Base-by-base conservation (phyloP, 331 rosid genomes). In the Dryas integrifolia region DNA sequence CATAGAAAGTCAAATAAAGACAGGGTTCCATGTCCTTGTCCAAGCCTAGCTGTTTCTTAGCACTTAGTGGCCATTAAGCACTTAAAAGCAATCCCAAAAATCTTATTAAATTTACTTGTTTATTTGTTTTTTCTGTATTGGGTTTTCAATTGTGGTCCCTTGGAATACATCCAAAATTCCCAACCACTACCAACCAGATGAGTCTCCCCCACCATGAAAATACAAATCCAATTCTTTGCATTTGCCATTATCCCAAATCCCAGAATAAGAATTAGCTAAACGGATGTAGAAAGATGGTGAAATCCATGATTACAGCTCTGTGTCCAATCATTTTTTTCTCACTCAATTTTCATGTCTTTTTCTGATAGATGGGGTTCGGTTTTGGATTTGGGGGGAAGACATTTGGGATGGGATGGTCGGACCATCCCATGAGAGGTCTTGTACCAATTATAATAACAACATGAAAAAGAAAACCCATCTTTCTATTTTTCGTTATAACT, bases 21-120 rank as follows among this genome's bases (percentile, higher is more conserved):
- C 87, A 86, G 70, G 82, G 80, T 85, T 81, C 82, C 80, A 84
- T 82, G 92, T 91, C 91, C 30, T 69, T 85, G 72, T 89, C 96
- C 74, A 71, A 67, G 72, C 90, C 72, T 80, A 82, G 92, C 92
- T 88, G 90, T 58, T 89, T 77, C 56, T 72, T 73, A 79, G 88
- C 85, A 76, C 83, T 71, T 79, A 74, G 83, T 79, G 83, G 66
- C 83, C 81, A 77, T 76, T 73, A 69, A 73, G 73, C 86, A 65
- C 79, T 77, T 72, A 52, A 85, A 80, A 88, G 89, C 80, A 57
- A 85, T 80, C 81, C 85, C 89, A 76, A 82, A 85, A 79, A 59
- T 41, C 18, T 65, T 6, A 39, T 35, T 62, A 39, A 39, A 24
- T 44, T 67, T 24, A 53, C 16, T 59, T 12, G 69, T 65, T 62